Evolutionary conservation across 257 asterid species (phyloP).

Genomic region (Solanum chiquidenum): DNA sequence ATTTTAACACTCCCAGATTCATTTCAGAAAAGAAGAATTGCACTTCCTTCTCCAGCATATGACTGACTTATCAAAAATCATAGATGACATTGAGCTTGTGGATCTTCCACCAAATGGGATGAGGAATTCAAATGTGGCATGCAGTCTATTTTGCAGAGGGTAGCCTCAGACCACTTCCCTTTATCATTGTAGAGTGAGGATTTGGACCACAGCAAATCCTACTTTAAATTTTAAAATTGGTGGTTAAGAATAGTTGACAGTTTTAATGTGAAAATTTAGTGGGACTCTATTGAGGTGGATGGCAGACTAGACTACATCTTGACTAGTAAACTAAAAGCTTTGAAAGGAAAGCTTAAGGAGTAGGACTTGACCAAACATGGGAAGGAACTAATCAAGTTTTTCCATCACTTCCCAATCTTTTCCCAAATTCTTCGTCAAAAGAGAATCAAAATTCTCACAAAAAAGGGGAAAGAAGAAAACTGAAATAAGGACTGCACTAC

Average conservation of each 20-base stretch:
- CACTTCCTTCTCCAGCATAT: not conserved
- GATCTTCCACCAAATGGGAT: not conserved
- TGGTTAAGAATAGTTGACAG: not conserved
- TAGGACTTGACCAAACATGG: not conserved
- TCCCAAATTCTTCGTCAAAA: not conserved
- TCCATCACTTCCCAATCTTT: not conserved
- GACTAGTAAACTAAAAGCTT: not conserved
- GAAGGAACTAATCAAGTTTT: not conserved
- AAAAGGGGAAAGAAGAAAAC: not conserved
- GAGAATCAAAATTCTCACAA: not conserved
- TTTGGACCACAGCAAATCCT: not conserved
- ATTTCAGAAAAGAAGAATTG: not conserved
- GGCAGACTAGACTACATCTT: not conserved
- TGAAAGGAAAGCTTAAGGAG: not conserved
- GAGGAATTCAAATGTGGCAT: not conserved
- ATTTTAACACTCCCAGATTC: not conserved
- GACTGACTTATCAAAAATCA: not conserved
- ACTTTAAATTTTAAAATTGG: not conserved
- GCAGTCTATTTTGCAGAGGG: not conserved
- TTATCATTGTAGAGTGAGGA: not conserved
- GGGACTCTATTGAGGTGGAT: not conserved
- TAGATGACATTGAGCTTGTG: not conserved
- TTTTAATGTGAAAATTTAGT: not conserved
- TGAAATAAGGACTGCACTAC: not conserved
- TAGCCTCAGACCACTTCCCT: not conserved